Conservation (phyloP, 148 eudicot genomes). For the Vaccinium corymbosum region DNA sequence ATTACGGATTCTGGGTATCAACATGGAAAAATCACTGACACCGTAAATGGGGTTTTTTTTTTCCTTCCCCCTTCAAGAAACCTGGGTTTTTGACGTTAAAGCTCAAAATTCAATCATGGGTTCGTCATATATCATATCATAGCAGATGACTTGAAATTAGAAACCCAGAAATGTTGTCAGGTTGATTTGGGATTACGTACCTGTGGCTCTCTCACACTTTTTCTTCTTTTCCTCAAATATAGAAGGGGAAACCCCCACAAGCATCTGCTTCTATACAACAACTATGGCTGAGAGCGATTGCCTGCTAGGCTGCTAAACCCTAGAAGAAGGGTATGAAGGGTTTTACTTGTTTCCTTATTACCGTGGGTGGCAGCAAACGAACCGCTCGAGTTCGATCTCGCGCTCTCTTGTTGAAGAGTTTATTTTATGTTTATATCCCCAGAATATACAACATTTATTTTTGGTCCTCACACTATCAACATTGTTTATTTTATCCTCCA, state of each 20-base stretch:
- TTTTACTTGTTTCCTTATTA: not conserved
- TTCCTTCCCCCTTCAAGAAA: not conserved
- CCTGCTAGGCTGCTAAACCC: not conserved
- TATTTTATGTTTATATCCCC: no score
- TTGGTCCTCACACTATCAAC: no score
- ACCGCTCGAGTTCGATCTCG: no score
- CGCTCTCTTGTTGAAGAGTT: no score
- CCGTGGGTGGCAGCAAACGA: no score
- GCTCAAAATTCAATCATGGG: not conserved
- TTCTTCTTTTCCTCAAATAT: not conserved
- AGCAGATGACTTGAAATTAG: not conserved
- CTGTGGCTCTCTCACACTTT: not conserved
- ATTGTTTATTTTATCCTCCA: no score
- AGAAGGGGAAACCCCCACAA: not conserved
- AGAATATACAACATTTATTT: no score
- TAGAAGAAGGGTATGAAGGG: not conserved
- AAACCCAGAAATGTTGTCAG: not conserved
- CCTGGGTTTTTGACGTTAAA: not conserved
- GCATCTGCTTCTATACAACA: not conserved
- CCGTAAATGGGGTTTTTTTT: not conserved
- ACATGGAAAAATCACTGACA: not conserved
- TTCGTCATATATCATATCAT: not conserved
- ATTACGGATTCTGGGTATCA: constrained; percentile 14
- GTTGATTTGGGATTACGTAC: not conserved
- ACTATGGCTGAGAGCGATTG: not conserved